Percentiles rank a stretch among this genome's conserved stretches.
Evolutionary conservation across 441 rosid species (phyloP).

Genomic region (Gossypium gossypioides): DNA sequence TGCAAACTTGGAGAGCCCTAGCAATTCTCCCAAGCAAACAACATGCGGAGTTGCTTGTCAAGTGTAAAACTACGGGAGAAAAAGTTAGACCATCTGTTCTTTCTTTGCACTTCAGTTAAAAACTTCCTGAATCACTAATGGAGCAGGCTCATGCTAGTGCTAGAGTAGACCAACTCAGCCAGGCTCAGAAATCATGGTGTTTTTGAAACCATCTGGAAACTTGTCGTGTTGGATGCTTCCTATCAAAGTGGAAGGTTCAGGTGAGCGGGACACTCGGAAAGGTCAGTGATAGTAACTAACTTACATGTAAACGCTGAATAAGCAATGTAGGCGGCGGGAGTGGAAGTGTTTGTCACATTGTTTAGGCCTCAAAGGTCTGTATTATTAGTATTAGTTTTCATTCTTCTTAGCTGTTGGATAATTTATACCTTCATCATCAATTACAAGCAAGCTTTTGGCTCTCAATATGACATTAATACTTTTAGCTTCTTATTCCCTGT

Average conservation of each 20-base stretch:
- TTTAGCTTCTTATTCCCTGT: background rate
- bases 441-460: background rate
- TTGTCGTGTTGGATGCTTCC: background rate
- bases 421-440: background rate
- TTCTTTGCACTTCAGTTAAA: background rate
- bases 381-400: background rate
- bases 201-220: background rate
- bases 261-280: background rate
- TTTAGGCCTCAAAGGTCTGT: background rate
- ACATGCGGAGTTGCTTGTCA: conserved; percentile 11
- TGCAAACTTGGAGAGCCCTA: conserved; percentile 10
- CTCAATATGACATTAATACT: background rate
- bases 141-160: background rate
- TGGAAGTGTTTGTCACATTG: background rate
- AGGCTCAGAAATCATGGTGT: background rate
- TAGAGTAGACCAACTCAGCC: background rate
- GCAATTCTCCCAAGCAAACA: conserved; percentile 19
- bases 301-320: background rate
- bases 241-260: background rate
- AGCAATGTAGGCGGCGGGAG: background rate
- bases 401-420: background rate
- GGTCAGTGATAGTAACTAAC: background rate
- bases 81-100: background rate
- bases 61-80: conserved; percentile 6
- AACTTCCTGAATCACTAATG: background rate